Conservation (phyloP, 805 yeast genomes). For the Nakazawaea anatomiae region DNA sequence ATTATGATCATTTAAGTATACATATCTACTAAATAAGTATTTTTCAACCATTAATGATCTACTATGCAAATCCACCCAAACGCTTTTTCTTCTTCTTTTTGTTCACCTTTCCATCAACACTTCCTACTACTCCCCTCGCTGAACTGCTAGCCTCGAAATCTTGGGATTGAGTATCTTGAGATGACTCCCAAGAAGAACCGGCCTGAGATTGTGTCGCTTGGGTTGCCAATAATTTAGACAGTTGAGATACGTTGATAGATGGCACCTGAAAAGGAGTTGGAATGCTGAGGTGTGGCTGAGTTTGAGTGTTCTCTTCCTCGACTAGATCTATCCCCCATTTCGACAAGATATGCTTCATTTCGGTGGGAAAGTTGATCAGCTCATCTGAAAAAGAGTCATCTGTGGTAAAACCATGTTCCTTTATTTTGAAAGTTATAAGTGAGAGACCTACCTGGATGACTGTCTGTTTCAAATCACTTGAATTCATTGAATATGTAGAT, state of each 20-base stretch:
- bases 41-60: too few species aligned
- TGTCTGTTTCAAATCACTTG: not conserved
- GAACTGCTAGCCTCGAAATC: not conserved
- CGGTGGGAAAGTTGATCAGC: not conserved
- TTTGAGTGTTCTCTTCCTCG: not conserved
- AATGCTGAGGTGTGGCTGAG: not conserved
- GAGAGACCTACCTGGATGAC: not conserved
- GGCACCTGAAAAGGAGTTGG: conserved; percentile 3
- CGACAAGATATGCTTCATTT: not conserved
- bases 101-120: not conserved
- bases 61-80: conserved; percentile 43
- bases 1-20: too few species aligned
- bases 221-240: not conserved
- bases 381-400: not conserved
- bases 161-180: not conserved
- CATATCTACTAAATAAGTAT: too few species aligned
- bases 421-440: not conserved
- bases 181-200: not conserved
- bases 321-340: conserved; percentile 7
- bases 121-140: too few species aligned
- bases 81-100: conserved; percentile 34
- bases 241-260: conserved; percentile 7
- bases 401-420: not conserved
- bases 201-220: not conserved
- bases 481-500: not conserved